phyloP scores from a whole-genome alignment of 2,329 filamentous ascomycete species.

The Mycosphaerella arachidis region DNA sequence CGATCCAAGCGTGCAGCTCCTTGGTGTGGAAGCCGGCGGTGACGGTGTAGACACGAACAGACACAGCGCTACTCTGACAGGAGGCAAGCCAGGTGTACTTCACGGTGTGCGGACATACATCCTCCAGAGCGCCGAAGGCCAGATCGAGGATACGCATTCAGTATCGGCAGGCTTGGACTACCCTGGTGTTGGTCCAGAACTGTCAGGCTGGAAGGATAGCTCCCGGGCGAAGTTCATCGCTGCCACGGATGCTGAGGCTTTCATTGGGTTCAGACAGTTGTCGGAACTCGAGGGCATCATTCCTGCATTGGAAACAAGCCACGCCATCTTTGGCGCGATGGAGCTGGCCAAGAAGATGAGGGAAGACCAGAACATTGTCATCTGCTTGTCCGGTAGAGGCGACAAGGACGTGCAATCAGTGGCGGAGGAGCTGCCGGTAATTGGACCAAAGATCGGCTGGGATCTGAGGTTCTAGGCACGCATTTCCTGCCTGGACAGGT shows the following conservation, averaged over 20 bases:
- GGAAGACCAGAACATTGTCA: conserved; percentile 83
- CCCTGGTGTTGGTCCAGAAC: conserved; percentile 90
- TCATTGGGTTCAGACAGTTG: conserved; percentile 79
- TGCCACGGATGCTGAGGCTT: conserved; percentile 86
- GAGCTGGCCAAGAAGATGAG: conserved; percentile 89
- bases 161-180: conserved; percentile 96
- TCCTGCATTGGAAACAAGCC: conserved; percentile 86
- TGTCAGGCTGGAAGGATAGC: conserved; percentile 88
- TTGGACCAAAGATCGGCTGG: conserved; percentile 84
- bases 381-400: conserved; percentile 86
- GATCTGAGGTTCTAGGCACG: conserved; percentile 50
- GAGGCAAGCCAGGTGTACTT: conserved; percentile 84
- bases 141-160: conserved; percentile 93
- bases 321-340: conserved; percentile 84
- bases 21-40: conserved; percentile 92
- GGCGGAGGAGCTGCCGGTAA: conserved; percentile 81
- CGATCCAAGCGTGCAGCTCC: conserved; percentile 76
- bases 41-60: conserved; percentile 81
- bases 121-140: conserved; percentile 84
- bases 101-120: conserved; percentile 96
- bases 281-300: conserved; percentile 93
- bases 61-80: conserved; percentile 83
- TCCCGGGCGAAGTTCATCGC: conserved; percentile 82
- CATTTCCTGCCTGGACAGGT: background rate
- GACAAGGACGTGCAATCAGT: conserved; percentile 99